Conservation (phyloP, 768 basidiomycete genomes). For the Mycena polygramma region DNA sequence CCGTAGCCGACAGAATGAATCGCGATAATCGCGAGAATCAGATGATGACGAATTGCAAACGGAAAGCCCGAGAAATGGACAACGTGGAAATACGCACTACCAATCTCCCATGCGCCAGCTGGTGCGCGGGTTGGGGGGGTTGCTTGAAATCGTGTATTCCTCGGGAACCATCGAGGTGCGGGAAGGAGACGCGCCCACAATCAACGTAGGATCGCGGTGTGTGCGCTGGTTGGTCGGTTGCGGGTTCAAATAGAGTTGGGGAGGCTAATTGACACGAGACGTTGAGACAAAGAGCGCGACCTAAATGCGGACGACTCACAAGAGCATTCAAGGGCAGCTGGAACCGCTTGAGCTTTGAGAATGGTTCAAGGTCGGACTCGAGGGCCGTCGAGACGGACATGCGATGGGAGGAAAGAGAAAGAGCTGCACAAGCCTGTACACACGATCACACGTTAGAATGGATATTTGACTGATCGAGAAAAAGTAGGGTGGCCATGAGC, state of each 20-base stretch:
- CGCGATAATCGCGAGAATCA: conserved; percentile 30
- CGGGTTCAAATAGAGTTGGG: conserved; percentile 43
- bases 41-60: conserved; percentile 17
- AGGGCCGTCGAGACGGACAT: conserved; percentile 69
- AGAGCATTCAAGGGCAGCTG: conserved; percentile 24
- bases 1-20: conserved; percentile 25
- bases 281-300: conserved; percentile 14
- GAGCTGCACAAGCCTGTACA: conserved; percentile 66
- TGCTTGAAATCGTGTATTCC: conserved; percentile 73
- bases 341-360: conserved; percentile 67
- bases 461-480: conserved; percentile 13
- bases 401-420: conserved; percentile 62
- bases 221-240: conserved; percentile 28
- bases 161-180: conserved; percentile 39
- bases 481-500: conserved; percentile 9
- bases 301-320: conserved; percentile 23
- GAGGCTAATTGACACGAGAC: conserved; percentile 43
- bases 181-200: conserved; percentile 29
- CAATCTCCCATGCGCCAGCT: conserved; percentile 80
- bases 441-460: background rate
- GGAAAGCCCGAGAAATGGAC: background rate
- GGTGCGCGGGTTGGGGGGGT: conserved; percentile 78
- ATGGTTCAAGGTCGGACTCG: conserved; percentile 73
- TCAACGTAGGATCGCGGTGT: background rate
- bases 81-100: conserved; percentile 67